Evolutionary conservation across 352 stramenopile genomes (phyloP), one percentile per base, ranked within the genome.

Genomic region (Globisporangium irregulare): DNA sequence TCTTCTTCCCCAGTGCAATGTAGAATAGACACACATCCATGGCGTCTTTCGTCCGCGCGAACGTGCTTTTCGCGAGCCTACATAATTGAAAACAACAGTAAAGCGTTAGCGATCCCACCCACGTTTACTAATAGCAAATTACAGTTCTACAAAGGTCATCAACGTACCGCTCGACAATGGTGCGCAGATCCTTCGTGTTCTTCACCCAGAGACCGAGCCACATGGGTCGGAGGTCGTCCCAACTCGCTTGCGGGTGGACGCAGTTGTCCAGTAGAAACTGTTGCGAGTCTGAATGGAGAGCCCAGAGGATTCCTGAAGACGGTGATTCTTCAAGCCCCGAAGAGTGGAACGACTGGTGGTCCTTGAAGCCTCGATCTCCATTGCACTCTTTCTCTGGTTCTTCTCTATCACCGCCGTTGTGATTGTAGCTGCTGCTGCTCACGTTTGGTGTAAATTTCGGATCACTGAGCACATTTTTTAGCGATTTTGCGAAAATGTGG

Each of bases 141-240:
- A 15, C 5, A 50, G 2, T 7, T 50, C 18, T 50, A 9, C 32
- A 12, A 10, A 50, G 4, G 15, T 18, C 20, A 58, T 38, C 4
- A 10, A 62, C 67, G 6, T 65, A 92, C 75, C 84, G 76, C 54
- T 95, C 87, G 8, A 93, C 68, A 58, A 93, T 83, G 22, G 58
- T 68, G 53, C 86, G 76, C 32, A 95, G 60, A 51, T 93, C 80
- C 58, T 84, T 86, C 0, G 86, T 79, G 69, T 94, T 85, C 61
- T 90, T 90, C 34, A 95, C 75, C 87, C 87, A 95, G 27, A 95
- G 70, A 29, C 82, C 86, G 12, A 92, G 70, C 87, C 87, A 95
- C 64, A 93, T 71, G 24, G 83, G 83, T 14, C 79, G 77, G 15
- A 93, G 61, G 1, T 86, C 77, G 4, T 84, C 70, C 87, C 87